Evolutionary conservation across 495 filamentous ascomycete species (phyloP).

Genomic region (Neurospora hispaniola): DNA sequence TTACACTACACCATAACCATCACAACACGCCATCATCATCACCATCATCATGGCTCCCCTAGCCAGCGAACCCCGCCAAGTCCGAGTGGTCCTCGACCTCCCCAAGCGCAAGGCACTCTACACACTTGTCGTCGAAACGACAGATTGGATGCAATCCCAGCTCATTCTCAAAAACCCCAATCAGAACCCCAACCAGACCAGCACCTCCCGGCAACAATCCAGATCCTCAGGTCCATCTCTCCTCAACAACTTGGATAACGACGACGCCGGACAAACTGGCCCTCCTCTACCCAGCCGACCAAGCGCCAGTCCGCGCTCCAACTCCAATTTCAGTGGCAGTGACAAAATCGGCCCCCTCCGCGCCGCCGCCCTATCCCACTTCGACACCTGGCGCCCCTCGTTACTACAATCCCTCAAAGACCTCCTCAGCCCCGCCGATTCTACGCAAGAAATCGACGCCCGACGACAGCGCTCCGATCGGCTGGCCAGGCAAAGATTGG

Average conservation of each 20-base stretch:
- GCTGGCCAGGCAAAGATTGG: slow-evolving; percentile 10
- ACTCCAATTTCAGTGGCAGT: slow-evolving; percentile 7
- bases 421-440: slow-evolving; percentile 24
- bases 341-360: slow-evolving; percentile 18
- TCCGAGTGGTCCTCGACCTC: slow-evolving; percentile 34
- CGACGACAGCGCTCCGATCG: slow-evolving; percentile 23
- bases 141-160: slow-evolving; percentile 31
- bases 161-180: slow-evolving; percentile 17
- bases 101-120: slow-evolving; percentile 32
- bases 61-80: slow-evolving; percentile 31
- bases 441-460: slow-evolving; percentile 24
- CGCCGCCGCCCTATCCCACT: slow-evolving; percentile 27
- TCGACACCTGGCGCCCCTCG: slow-evolving; percentile 31
- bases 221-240: too few relatives aligned
- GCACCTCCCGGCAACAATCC: background rate
- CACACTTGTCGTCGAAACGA: slow-evolving; percentile 28
- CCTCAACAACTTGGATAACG: too few relatives aligned
- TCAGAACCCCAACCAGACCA: background rate
- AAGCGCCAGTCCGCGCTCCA: slow-evolving; percentile 8
- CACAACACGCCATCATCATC: background rate
- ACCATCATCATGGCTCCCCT: slow-evolving; percentile 30
- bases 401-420: slow-evolving; percentile 27
- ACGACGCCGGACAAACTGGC: background rate
- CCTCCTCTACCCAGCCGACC: background rate
- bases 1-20: background rate